Percentiles rank a stretch among this genome's conserved stretches.
Evolutionary conservation across 306 rosid genomes (phyloP).

Genomic region (Prosopis cineraria): DNA sequence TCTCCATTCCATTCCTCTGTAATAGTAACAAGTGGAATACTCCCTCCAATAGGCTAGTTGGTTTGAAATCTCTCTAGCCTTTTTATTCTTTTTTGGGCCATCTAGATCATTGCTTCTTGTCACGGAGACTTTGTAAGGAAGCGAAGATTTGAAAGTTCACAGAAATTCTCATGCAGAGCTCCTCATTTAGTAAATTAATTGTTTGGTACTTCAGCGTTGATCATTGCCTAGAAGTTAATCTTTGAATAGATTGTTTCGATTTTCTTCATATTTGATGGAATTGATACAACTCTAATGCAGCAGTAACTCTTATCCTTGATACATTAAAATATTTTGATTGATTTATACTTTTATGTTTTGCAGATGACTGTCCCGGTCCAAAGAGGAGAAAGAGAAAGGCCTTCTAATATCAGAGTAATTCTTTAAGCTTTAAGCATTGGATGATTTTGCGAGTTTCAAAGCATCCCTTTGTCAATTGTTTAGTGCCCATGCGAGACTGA

Average conservation of each 20-base stretch:
- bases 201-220: slow-evolving; percentile 5
- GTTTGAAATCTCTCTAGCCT: background rate
- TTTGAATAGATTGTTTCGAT: slow-evolving; percentile 1
- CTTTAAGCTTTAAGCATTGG: slow-evolving; percentile 20
- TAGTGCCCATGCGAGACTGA: slow-evolving; percentile 31
- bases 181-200: background rate
- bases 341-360: slow-evolving; percentile 33
- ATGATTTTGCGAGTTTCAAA: slow-evolving; percentile 20
- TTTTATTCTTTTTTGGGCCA: background rate
- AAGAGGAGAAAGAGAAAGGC: slow-evolving; percentile 93
- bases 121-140: background rate
- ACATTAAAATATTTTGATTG: slow-evolving; percentile 24
- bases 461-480: slow-evolving; percentile 25
- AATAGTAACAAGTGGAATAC: no score
- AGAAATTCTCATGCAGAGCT: background rate
- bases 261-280: slow-evolving; percentile 23
- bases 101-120: background rate
- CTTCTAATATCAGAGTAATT: slow-evolving; percentile 80
- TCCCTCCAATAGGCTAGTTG: no score
- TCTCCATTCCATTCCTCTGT: no score
- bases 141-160: background rate
- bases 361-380: slow-evolving; percentile 95
- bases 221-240: background rate
- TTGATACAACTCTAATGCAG: slow-evolving; percentile 1
- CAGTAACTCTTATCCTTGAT: slow-evolving; percentile 23